These are phyloP conservation scores for Syzygium aqueum DNA, from an alignment of 345 rosid species.

Conservation along the genomic window DNA sequence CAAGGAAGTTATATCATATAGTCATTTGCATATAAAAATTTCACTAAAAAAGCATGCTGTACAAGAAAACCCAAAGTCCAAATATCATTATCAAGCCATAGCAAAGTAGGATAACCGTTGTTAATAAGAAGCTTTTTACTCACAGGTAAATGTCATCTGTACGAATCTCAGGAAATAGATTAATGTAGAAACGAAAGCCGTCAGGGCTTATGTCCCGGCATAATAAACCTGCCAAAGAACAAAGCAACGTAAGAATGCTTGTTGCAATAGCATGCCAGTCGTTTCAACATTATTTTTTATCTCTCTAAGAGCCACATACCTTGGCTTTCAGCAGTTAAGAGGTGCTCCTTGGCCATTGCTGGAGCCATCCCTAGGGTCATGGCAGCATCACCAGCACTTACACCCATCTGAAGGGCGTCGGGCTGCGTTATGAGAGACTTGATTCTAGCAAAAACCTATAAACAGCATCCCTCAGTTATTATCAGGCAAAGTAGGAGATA, in stretches of 20 bases:
- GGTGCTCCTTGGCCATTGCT: conserved; percentile 98
- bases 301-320: conserved; percentile 23
- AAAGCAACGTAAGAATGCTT: neutral
- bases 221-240: conserved; percentile 53
- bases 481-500: neutral
- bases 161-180: conserved; percentile 66
- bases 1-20: neutral
- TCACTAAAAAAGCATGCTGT: neutral
- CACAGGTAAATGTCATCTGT: conserved; percentile 46
- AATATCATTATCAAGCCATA: neutral
- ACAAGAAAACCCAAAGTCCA: neutral
- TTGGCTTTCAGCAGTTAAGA: conserved; percentile 79
- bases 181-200: conserved; percentile 76
- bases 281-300: neutral
- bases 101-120: neutral
- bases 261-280: neutral
- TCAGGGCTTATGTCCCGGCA: conserved; percentile 89
- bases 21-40: neutral
- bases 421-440: conserved; percentile 54
- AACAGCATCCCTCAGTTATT: neutral
- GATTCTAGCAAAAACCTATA: conserved; percentile 71
- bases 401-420: conserved; percentile 55
- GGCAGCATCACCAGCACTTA: conserved; percentile 92
- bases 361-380: conserved; percentile 88
- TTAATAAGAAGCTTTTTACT: conserved; percentile 17